phyloP scores from a whole-genome alignment of 352 stramenopile species.

The Aphanomyces invadans region DNA sequence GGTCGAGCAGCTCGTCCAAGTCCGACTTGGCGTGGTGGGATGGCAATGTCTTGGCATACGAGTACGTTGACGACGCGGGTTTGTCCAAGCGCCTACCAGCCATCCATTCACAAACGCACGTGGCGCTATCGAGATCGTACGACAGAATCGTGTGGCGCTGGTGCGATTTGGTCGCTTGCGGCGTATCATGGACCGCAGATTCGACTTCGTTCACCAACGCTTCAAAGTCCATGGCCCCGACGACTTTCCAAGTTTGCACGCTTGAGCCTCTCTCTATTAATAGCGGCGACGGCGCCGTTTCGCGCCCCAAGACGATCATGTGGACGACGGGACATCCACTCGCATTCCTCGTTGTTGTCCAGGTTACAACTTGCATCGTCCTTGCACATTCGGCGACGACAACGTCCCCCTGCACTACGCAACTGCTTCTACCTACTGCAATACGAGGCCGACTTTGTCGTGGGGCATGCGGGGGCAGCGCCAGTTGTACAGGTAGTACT shows the following conservation, averaged over 20 bases:
- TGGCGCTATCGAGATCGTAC: neutral
- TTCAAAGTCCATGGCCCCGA: slow-evolving; percentile 64
- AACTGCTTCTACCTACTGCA: slow-evolving; percentile 34
- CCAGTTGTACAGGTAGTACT: slow-evolving; percentile 80
- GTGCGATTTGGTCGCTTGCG: slow-evolving; percentile 1
- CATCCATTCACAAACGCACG: neutral
- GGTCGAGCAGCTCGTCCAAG: slow-evolving; percentile 66
- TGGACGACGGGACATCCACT: no score
- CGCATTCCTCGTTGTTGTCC: no score
- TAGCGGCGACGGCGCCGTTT: no score
- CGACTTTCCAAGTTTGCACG: no score
- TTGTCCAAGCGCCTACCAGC: neutral
- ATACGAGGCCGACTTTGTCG: slow-evolving; percentile 46
- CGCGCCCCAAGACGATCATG: no score
- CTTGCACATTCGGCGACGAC: no score
- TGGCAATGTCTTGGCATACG: slow-evolving; percentile 19
- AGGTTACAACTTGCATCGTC: no score
- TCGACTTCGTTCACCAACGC: slow-evolving; percentile 69
- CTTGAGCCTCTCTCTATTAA: no score
- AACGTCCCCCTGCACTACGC: no score
- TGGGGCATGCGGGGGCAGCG: slow-evolving; percentile 50
- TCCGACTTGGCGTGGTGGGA: slow-evolving; percentile 34
- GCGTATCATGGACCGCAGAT: slow-evolving; percentile 41
- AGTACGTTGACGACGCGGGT: neutral
- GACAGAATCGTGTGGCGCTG: neutral